Percentiles rank a stretch among this genome's conserved stretches.
These are phyloP conservation scores for Phytophthora palmivora DNA, from an alignment of 352 stramenopile genomes.

Conservation along the genomic window DNA sequence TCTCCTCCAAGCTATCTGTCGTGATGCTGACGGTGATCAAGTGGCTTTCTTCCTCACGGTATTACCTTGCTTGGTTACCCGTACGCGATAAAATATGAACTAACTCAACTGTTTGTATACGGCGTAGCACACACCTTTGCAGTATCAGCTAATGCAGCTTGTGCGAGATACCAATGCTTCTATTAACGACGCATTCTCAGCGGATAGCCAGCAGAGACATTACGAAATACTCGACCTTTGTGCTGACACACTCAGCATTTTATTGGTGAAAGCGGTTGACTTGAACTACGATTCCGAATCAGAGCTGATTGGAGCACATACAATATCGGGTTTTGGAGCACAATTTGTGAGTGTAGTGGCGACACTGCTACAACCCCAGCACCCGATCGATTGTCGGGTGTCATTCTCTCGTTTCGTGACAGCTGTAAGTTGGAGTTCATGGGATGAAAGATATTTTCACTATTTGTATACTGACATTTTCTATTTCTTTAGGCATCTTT, in stretches of 20 bases:
- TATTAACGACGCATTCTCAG: conserved; percentile 15
- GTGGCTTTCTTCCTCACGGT: conserved; percentile 45
- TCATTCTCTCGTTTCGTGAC: conserved; percentile 49
- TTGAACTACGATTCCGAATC: conserved; percentile 6
- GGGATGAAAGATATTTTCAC: no score
- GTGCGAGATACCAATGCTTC: conserved; percentile 40
- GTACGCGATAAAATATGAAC: neutral
- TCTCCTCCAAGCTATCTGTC: conserved; percentile 46
- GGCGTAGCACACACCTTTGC: conserved; percentile 52
- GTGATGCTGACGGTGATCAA: conserved; percentile 27
- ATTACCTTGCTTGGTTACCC: neutral
- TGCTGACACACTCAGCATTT: conserved; percentile 30
- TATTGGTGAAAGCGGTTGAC: conserved; percentile 33
- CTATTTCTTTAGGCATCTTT: conserved; percentile 25
- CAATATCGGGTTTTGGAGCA: conserved; percentile 5
- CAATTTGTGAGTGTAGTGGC: conserved; percentile 25
- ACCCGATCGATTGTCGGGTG: conserved; percentile 47
- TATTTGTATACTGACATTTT: conserved; percentile 6
- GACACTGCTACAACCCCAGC: conserved; percentile 36
- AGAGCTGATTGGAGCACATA: conserved; percentile 10
- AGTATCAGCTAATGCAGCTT: conserved; percentile 50
- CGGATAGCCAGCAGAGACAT: conserved; percentile 18
- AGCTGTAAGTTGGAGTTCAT: conserved; percentile 46
- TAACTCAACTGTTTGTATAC: neutral
- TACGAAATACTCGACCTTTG: conserved; percentile 42